Percentiles rank a stretch among this genome's conserved stretches.
Evolutionary conservation across 768 basidiomycete genomes (phyloP).

Genomic region (Gelatoporia subvermispora): DNA sequence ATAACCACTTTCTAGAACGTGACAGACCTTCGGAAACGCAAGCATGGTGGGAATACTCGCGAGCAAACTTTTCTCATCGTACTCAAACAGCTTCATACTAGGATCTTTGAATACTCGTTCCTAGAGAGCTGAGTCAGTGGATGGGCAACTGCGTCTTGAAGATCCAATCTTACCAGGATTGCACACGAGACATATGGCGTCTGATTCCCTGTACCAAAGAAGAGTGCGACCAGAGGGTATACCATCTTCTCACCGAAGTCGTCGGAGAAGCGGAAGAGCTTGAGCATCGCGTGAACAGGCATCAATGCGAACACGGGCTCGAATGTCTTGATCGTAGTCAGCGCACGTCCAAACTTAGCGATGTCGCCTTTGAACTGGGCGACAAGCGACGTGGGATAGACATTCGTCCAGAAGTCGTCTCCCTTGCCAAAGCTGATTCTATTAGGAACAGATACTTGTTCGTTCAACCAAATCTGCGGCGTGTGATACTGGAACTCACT

Average conservation of each 20-base stretch:
- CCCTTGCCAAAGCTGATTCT: constrained; percentile 31
- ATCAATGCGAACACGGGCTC: constrained; percentile 29
- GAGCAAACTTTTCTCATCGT: constrained; percentile 26
- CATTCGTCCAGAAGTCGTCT: constrained; percentile 35
- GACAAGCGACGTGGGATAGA: constrained; percentile 31
- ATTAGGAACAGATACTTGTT: neutral
- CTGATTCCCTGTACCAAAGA: constrained; percentile 34
- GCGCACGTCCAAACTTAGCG: constrained; percentile 26
- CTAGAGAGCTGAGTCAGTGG: constrained; percentile 2
- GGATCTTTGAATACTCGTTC: constrained; percentile 32
- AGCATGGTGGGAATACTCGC: constrained; percentile 32
- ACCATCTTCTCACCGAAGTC: constrained; percentile 33
- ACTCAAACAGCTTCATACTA: constrained; percentile 32
- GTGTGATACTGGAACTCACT: constrained; percentile 12
- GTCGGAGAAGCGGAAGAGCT: constrained; percentile 30
- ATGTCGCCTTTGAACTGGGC: constrained; percentile 26
- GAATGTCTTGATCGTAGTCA: constrained; percentile 27
- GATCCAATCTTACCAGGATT: constrained; percentile 20
- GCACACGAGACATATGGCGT: constrained; percentile 32
- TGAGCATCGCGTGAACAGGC: constrained; percentile 30
- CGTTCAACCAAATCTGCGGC: neutral
- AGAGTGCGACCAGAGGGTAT: constrained; percentile 31
- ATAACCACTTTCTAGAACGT: neutral
- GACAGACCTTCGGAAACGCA: constrained; percentile 30
- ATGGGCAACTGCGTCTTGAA: neutral